phyloP scores from a whole-genome alignment of 768 basidiomycete species.

The Sarcomyxa edulis region DNA sequence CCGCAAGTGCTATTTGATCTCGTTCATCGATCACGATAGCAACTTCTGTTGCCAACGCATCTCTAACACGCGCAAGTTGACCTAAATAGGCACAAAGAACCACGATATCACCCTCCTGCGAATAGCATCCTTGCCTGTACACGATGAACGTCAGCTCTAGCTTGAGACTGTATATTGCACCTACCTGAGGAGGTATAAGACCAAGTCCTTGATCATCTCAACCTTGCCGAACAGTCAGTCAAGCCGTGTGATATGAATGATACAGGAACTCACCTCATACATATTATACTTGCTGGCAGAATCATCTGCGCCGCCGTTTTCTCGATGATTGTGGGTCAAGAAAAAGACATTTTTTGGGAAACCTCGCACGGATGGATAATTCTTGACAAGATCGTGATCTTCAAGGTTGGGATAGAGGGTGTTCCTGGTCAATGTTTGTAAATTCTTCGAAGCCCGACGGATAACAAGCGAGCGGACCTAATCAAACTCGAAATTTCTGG shows the following conservation, averaged over 20 bases:
- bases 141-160: not conserved
- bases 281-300: conserved; percentile 60
- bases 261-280: conserved; percentile 47
- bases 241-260: not conserved
- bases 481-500: conserved; percentile 62
- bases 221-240: conserved; percentile 22
- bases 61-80: conserved; percentile 34
- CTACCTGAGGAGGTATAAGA: conserved; percentile 38
- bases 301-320: conserved; percentile 58
- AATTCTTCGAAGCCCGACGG: not conserved
- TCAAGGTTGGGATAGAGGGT: conserved; percentile 58
- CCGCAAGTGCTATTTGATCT: conserved; percentile 56
- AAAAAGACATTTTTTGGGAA: conserved; percentile 65
- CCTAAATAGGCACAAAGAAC: conserved; percentile 44
- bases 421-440: conserved; percentile 25
- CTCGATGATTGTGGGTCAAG: conserved; percentile 54
- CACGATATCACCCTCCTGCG: conserved; percentile 41
- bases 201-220: conserved; percentile 38
- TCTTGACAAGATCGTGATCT: conserved; percentile 47
- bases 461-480: conserved; percentile 27
- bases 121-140: conserved; percentile 36
- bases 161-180: conserved; percentile 1
- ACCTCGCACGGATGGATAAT: conserved; percentile 55
- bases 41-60: conserved; percentile 37
- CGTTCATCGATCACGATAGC: conserved; percentile 65